Base-by-base conservation (phyloP, 148 eudicot genomes). In the Rhododendron williamsianum region DNA sequence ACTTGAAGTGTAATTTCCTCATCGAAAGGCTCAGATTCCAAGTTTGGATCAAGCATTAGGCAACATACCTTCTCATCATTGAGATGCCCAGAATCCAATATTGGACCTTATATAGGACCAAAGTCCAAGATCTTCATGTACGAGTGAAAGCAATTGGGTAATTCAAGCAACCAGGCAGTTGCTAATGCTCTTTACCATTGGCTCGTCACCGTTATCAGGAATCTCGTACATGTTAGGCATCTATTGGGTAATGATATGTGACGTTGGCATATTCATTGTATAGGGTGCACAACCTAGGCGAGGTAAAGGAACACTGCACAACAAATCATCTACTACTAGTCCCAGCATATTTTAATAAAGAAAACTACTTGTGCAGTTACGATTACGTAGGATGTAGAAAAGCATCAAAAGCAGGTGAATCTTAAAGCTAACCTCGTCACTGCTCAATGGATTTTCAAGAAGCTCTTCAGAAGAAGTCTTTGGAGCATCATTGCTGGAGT, bases 381-480 rank as follows among this genome's bases (percentile, higher is more conserved):
- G 25, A 63, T 84, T 33, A 25, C 27, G 27, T 16, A 52, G 38
- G 21, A 25, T 21, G 73, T 16, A 41, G 38, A 25, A 36, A 54
- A 27, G 46, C 9, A 69, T 54, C 41, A 81, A 81, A 4, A 78
- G 18, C 18, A 23, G 12, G 27, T 30, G 33, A 84, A 46, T 36
- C 76, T 33, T 77, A 82, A 54, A 83, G 79, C 86, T 82, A 84
- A 94, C 98, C 93, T 90, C 91, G 33, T 88, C 89, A 63, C 90
- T 92, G 77, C 90, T 88, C 84, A 88, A 87, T 51, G 92, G 91
- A 69, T 84, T 78, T 84, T 86, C 84, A 67, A 85, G 85, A 79
- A 27, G 86, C 63, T 90, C 93, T 51, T 89, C 91, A 38, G 89
- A 76, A 36, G 88, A 76, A 80, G 84, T 78, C 76, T 81, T 76